A percentile compares a stretch with the other conserved stretches of the same genome.
Evolutionary conservation across 192 early-diverging fungal species (phyloP).

Genomic region (Pilaira anomala): DNA sequence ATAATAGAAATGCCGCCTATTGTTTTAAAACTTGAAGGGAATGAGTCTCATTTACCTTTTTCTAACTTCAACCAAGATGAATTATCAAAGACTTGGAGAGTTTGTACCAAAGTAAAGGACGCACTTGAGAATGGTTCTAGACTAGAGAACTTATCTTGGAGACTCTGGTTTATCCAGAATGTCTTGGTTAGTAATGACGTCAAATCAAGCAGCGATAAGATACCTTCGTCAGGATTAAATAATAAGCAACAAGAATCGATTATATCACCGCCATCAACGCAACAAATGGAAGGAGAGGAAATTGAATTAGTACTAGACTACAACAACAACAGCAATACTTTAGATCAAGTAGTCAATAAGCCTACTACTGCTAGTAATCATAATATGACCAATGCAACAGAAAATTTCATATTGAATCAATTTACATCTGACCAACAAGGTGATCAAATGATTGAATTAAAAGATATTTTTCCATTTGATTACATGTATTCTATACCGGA

Average conservation of each 20-base stretch:
- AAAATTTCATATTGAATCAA: constrained; percentile 40
- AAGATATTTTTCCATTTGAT: constrained; percentile 25
- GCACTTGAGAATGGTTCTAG: constrained; percentile 75
- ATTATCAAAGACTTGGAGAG: constrained; percentile 70
- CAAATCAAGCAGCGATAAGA: constrained; percentile 1
- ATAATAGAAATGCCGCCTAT: constrained; percentile 57
- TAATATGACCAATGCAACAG: constrained; percentile 8
- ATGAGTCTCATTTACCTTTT: constrained; percentile 65
- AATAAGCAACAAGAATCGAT: no score
- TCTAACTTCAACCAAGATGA: constrained; percentile 70
- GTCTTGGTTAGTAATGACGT: constrained; percentile 19
- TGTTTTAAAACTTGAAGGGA: constrained; percentile 67
- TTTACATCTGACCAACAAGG: constrained; percentile 45
- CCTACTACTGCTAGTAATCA: no score
- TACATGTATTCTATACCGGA: constrained; percentile 25
- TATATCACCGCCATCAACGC: constrained; percentile 2
- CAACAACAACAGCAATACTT: neutral
- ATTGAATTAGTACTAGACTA: constrained; percentile 9
- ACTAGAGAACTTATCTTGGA: constrained; percentile 81
- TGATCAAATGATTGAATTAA: constrained; percentile 36
- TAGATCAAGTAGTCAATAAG: no score
- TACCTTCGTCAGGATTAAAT: neutral
- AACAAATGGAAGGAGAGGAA: neutral
- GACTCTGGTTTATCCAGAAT: constrained; percentile 79
- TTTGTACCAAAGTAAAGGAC: constrained; percentile 82